Conservation (phyloP, 208 protist species). For the Crithidia brevicula region DNA sequence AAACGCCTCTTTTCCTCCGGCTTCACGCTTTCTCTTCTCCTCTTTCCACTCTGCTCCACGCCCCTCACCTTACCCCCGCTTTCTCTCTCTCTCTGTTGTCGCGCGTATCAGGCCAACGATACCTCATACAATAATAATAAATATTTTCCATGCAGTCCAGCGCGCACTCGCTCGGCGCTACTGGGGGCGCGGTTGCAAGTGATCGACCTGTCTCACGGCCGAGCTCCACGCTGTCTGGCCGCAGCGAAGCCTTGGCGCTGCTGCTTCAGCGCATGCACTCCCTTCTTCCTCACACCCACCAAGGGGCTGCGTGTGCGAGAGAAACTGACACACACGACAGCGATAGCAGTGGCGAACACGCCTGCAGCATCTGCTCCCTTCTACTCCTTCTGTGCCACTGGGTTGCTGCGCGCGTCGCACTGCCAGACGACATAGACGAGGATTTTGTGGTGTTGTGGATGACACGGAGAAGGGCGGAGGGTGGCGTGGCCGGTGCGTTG, state of each 20-base stretch:
- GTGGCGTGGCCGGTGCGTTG: too few species aligned
- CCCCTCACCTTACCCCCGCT: not conserved
- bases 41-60: not conserved
- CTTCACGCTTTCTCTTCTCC: not conserved
- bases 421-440: not conserved
- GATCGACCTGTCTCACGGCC: not conserved
- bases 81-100: too few species aligned
- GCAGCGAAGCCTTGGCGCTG: not conserved
- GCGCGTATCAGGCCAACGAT: too few species aligned
- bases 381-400: constrained; percentile 1
- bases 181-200: too few species aligned
- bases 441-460: not conserved
- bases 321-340: not conserved
- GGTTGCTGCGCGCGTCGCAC: not conserved
- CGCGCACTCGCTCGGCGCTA: too few species aligned
- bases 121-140: too few species aligned
- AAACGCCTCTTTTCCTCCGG: not conserved
- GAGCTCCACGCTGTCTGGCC: too few species aligned
- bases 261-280: not conserved
- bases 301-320: not conserved
- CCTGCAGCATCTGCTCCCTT: not conserved
- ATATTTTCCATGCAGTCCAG: too few species aligned
- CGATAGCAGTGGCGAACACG: not conserved
- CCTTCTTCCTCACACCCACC: not conserved
- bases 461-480: not conserved